These are phyloP conservation scores for Tremella mesenterica DNA, from an alignment of 768 basidiomycete species.

Conservation along the genomic window DNA sequence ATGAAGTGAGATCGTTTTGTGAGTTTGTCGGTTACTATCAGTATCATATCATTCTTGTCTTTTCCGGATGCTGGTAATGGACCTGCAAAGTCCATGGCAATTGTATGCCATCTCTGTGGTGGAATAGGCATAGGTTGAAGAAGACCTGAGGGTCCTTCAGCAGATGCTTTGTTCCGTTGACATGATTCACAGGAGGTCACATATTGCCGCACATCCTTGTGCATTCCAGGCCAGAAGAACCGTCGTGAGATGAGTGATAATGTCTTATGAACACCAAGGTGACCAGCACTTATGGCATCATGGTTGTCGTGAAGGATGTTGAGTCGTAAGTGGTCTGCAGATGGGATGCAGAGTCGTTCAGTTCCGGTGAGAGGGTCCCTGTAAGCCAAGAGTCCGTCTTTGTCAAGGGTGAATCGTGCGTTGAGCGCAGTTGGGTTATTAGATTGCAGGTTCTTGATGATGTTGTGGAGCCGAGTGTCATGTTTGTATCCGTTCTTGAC, in stretches of 20 bases:
- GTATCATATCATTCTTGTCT: constrained; percentile 43
- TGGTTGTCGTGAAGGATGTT: constrained; percentile 41
- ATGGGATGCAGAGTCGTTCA: constrained; percentile 1
- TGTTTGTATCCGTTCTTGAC: background rate
- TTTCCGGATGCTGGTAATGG: constrained; percentile 2
- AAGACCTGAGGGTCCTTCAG: constrained; percentile 46
- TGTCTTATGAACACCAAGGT: constrained; percentile 46
- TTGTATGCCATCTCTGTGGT: constrained; percentile 34
- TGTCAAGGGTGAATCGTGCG: background rate
- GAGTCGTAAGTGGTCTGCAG: background rate
- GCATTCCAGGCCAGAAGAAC: background rate
- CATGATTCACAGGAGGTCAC: background rate
- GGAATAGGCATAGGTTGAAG: constrained; percentile 33
- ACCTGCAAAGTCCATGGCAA: constrained; percentile 40
- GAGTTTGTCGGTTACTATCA: constrained; percentile 46
- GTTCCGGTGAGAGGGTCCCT: background rate
- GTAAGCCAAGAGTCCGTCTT: background rate
- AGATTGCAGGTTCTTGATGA: background rate
- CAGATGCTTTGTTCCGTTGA: constrained; percentile 43
- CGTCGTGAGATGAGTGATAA: constrained; percentile 30
- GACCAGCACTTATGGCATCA: constrained; percentile 47
- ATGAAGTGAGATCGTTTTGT: constrained; percentile 47
- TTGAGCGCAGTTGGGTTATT: background rate
- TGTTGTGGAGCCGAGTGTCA: background rate
- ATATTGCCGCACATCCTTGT: background rate